Evolutionary conservation across 2,329 filamentous ascomycete genomes (phyloP).

Genomic region (Pseudogymnoascus sp.): DNA sequence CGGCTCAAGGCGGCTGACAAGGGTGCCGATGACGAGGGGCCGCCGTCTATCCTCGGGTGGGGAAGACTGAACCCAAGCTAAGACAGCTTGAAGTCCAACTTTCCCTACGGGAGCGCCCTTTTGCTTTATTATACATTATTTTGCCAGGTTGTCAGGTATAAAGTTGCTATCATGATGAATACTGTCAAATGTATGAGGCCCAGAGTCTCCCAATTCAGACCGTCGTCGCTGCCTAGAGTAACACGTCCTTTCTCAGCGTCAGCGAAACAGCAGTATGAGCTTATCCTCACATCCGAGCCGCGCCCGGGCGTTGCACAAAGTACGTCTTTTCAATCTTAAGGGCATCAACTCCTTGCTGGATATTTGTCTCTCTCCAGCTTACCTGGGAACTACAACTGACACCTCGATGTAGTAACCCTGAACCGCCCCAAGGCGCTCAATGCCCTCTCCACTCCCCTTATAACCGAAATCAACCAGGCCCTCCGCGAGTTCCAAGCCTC

Average conservation of each 20-base stretch:
- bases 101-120: not conserved
- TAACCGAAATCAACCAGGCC: constrained; percentile 79
- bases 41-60: constrained; percentile 1
- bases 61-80: constrained; percentile 6
- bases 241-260: constrained; percentile 24
- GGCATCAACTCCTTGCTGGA: not conserved
- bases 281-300: constrained; percentile 73
- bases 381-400: not conserved
- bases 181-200: constrained; percentile 24
- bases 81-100: constrained; percentile 5
- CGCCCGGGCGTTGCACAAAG: constrained; percentile 86
- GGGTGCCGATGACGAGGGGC: not conserved
- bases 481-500: constrained; percentile 64
- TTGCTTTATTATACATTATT: not conserved
- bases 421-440: constrained; percentile 95
- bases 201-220: constrained; percentile 25
- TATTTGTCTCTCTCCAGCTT: not conserved
- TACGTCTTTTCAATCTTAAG: constrained; percentile 35
- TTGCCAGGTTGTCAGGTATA: constrained; percentile 7
- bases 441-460: constrained; percentile 84
- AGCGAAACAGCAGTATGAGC: constrained; percentile 55
- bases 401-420: constrained; percentile 61
- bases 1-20: constrained; percentile 6
- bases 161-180: constrained; percentile 21
- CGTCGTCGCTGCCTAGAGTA: constrained; percentile 16